Conservation (phyloP, 148 eudicot species). For the Pharnaceum exiguum region DNA sequence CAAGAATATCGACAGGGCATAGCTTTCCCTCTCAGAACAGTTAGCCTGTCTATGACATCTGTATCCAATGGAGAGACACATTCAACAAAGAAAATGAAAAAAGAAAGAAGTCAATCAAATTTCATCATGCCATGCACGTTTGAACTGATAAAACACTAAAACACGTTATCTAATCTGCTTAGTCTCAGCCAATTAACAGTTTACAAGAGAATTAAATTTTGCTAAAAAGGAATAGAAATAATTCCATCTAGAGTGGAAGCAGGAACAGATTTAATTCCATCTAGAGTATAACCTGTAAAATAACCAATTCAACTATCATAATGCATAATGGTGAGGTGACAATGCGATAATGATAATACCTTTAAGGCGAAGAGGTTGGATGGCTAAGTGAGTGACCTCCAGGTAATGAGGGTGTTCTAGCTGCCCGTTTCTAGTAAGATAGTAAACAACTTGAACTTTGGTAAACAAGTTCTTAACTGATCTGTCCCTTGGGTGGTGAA, state of each 20-base stretch:
- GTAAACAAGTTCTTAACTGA: conserved; percentile 23
- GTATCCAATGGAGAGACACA: conserved; percentile 3
- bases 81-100: not conserved
- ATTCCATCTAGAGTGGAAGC: no score
- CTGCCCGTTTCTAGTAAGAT: conserved; percentile 71
- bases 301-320: no score
- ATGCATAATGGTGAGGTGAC: no score
- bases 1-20: conserved; percentile 89
- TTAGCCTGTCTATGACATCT: conserved; percentile 73
- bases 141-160: no score
- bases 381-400: conserved; percentile 68
- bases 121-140: not conserved
- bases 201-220: no score
- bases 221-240: no score
- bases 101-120: not conserved
- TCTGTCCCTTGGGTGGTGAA: not conserved
- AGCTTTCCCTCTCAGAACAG: conserved; percentile 72
- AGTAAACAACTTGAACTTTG: conserved; percentile 77
- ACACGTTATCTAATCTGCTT: no score
- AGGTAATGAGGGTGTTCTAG: conserved; percentile 89
- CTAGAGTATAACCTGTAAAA: no score
- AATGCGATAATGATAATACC: conserved; percentile 28
- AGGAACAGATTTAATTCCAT: no score
- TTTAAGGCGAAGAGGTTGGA: conserved; percentile 72
- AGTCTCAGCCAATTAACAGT: no score